phyloP scores from a whole-genome alignment of 108 stramenopile species.

The Conticribra guillardii region DNA sequence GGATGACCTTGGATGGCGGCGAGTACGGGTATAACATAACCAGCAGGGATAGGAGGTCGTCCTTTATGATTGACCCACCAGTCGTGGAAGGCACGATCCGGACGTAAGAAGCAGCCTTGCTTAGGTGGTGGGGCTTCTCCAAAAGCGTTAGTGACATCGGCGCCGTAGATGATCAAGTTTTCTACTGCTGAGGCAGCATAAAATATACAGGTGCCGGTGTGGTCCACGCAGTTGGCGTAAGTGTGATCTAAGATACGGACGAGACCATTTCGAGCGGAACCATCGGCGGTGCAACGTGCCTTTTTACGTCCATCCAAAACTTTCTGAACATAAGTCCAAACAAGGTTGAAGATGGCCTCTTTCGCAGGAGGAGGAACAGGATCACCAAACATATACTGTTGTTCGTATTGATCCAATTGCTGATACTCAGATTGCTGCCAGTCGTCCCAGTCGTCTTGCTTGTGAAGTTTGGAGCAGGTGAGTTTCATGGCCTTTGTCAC shows the following conservation, averaged over 20 bases:
- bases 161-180: neutral
- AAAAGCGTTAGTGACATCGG: neutral
- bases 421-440: neutral
- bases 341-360: too few species aligned
- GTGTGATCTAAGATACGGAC: neutral
- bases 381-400: conserved; percentile 1
- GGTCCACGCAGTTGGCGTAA: conserved; percentile 1
- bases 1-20: too few species aligned
- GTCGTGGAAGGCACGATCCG: too few species aligned
- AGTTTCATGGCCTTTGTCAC: neutral
- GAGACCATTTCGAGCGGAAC: neutral
- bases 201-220: neutral
- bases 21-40: too few species aligned
- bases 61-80: neutral
- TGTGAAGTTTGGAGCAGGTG: neutral
- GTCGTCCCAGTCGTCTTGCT: conserved; percentile 7
- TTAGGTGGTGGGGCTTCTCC: too few species aligned
- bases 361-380: neutral
- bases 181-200: too few species aligned
- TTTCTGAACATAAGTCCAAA: neutral
- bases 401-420: neutral
- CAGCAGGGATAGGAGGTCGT: neutral
- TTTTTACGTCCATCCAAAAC: conserved; percentile 2
- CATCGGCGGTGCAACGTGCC: conserved; percentile 3
- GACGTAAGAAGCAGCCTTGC: too few species aligned